These are phyloP conservation scores for Kluyveromyces nonfermentans DNA, from an alignment of 805 yeast genomes.

Conservation along the genomic window DNA sequence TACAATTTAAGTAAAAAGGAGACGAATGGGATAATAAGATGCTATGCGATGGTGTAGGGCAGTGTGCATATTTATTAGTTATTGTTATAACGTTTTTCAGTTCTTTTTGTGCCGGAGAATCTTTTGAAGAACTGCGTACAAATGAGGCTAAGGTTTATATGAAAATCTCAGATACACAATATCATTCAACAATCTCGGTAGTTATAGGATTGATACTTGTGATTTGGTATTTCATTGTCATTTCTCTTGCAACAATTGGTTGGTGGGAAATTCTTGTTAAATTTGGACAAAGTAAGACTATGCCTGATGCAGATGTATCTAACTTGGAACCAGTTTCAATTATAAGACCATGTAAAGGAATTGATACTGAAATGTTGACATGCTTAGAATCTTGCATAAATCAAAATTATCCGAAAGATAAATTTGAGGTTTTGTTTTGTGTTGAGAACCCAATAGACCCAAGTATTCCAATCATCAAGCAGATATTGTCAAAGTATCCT, in stretches of 20 bases:
- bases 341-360: conserved; percentile 73
- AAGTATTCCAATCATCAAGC: conserved; percentile 47
- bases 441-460: conserved; percentile 57
- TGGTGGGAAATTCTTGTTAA: conserved; percentile 31
- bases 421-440: conserved; percentile 66
- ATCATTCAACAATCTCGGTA: neutral
- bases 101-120: neutral
- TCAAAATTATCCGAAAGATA: conserved; percentile 54
- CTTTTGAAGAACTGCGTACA: neutral
- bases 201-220: conserved; percentile 18
- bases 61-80: neutral
- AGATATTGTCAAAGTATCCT: conserved; percentile 44
- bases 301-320: conserved; percentile 25
- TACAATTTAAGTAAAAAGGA: too few relatives aligned
- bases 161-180: neutral
- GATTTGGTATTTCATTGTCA: conserved; percentile 34
- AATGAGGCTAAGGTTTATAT: neutral
- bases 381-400: conserved; percentile 60
- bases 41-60: neutral
- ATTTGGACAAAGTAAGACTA: conserved; percentile 16
- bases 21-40: too few relatives aligned
- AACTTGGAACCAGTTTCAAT: conserved; percentile 60
- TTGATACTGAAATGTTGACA: conserved; percentile 62
- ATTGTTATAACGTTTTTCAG: neutral
- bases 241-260: conserved; percentile 33